Evolutionary conservation across 1,284 basidiomycete genomes (phyloP), one percentile per base, ranked within the genome.

Genomic region (Fomitopsis palustris): DNA sequence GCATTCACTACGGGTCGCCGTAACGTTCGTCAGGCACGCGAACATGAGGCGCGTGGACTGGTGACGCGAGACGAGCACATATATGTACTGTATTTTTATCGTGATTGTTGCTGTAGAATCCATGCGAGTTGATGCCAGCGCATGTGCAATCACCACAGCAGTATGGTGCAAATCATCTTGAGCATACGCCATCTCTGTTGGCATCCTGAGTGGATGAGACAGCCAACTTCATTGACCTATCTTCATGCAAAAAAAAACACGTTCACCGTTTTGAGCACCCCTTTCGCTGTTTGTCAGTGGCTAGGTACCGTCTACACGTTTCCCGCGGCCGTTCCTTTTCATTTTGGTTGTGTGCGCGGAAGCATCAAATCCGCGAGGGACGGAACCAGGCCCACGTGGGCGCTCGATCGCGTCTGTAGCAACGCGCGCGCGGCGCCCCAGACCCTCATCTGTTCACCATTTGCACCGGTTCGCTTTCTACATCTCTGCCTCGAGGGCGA

Each of bases 401-500:
- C 25, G 31, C 21, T 52, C 49, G 49, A 52, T 52, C 49, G 49
- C 49, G 49, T 52, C 49, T 33, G 49, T 52, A 52, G 49, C 49
- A 52, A 52, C 49, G 49, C 49, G 49, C 49, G 49, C 49, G n/a
- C 31, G 39, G 35, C 35, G 35, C 12, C 39, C 39, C 10, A 10
- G 25, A 23, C 25, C 12, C 43, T n/a, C 43, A 45, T 45, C 23
- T 16, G 25, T 47, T 47, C 45, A 45, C 45, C 2, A 17, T 25
- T 47, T 29, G 45, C 45, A 47, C 45, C 25, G 45, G 25, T 27
- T 16, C 25, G 23, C 43, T 12, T 45, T 27, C 23, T n/a, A 27
- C 45, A 47, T 31, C 16, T 52, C 10, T 23, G n/a, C 29, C 49
- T 27, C 19, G 17, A 52, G 49, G 49, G 49, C 33, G 29, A 52